Evolutionary conservation across 2,329 filamentous ascomycete species (phyloP), one percentile per base, ranked within the genome.

Genomic region (Ophiostoma fasciatum): DNA sequence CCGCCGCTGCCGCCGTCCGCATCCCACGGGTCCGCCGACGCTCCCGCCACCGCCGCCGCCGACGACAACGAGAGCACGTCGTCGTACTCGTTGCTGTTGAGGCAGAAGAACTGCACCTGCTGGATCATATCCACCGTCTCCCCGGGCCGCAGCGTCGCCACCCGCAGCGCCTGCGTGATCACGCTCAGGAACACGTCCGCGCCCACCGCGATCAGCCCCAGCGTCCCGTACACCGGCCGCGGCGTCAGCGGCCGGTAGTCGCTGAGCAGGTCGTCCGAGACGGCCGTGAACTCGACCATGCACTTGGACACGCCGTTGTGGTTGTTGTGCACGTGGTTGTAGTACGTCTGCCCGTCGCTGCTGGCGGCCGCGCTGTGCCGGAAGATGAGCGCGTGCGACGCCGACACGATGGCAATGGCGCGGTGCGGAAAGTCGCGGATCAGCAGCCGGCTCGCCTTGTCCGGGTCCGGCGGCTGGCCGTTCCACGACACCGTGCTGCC

Each of bases 131-230:
- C 82, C 18, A 94, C 78, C 4, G 80, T 88, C 63, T 96, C 88
- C 31, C 83, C 83, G 0, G 85, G 85, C 32, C 85, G 70, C 32
- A 94, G 69, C 1, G 74, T 84, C 13, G 87, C 88, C 6, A 87
- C 84, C 42, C 78, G 74, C 15, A 73, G 69, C 26, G 83, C 80
- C 31, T 76, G 74, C 20, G 82, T 92, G 36, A 96, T 82, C 39
- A 94, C 80, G 42, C 85, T 90, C 13, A 96, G 64, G 54, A 96
- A 96, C 12, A 94, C 78, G 61, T 94, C 84, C 41, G 74, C 69
- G 43, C 77, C 74, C 43, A 93, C 70, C 1, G 84, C 80, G 47
- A 94, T 88, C 42, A 96, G 63, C 2, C 88, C 88, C 31, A 96
- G 63, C 0, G 87, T 96, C 37, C 88, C 88, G 52, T 84, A 78